These are phyloP conservation scores for Peribolospora kevripleyi DNA, from an alignment of 768 basidiomycete genomes.

Conservation along the genomic window DNA sequence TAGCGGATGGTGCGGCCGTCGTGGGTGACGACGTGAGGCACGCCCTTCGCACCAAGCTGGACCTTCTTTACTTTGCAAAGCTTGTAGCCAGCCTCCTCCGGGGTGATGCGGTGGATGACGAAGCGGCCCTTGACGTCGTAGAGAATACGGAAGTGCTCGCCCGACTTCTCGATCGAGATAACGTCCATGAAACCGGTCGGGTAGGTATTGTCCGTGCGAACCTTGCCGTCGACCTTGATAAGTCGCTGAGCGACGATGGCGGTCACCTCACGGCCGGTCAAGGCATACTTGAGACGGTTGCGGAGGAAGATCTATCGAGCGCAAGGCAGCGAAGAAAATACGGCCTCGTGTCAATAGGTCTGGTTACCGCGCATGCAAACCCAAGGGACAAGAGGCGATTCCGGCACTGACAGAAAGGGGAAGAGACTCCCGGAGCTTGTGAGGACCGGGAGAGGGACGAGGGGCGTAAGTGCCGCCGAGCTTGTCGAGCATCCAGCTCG, in stretches of 20 bases:
- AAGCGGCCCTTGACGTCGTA: slow-evolving; percentile 99
- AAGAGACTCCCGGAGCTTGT: slow-evolving; percentile 95
- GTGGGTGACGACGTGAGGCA: slow-evolving; percentile 93
- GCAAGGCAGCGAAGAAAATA: background rate
- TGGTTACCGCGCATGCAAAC: too few species aligned
- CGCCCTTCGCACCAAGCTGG: slow-evolving; percentile 73
- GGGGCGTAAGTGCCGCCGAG: slow-evolving; percentile 71
- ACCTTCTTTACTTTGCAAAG: slow-evolving; percentile 46
- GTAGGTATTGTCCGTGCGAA: slow-evolving; percentile 89
- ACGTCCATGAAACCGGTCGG: slow-evolving; percentile 98
- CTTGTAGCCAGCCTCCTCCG: slow-evolving; percentile 70
- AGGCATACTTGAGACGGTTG: slow-evolving; percentile 95
- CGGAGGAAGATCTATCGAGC: slow-evolving; percentile 54
- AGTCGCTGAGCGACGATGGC: slow-evolving; percentile 84
- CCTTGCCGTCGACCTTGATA: slow-evolving; percentile 96
- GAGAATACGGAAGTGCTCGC: slow-evolving; percentile 95
- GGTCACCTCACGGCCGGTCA: slow-evolving; percentile 88
- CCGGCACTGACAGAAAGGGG: slow-evolving; percentile 37
- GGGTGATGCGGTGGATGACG: slow-evolving; percentile 96
- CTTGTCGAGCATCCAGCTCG: slow-evolving; percentile 99
- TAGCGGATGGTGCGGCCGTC: slow-evolving; percentile 99
- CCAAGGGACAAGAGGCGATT: background rate
- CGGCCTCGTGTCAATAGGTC: too few species aligned
- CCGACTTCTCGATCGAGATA: slow-evolving; percentile 88
- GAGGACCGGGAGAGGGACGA: slow-evolving; percentile 91